These are phyloP conservation scores for Entomortierella beljakovae DNA, from an alignment of 192 early-diverging fungal genomes.

Conservation along the genomic window DNA sequence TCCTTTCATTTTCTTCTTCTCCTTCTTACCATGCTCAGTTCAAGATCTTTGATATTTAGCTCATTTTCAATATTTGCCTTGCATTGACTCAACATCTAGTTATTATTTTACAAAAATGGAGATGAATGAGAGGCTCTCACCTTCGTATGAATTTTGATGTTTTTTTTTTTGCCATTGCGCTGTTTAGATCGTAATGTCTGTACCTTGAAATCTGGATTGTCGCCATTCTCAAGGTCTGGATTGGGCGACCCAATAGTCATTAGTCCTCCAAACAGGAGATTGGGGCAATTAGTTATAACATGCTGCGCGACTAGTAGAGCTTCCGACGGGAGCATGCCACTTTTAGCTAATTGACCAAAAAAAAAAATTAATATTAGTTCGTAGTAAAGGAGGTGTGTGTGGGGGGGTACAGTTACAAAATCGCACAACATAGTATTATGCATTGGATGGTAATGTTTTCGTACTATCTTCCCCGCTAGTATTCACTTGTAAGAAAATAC, in stretches of 20 bases:
- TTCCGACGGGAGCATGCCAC: constrained; percentile 73
- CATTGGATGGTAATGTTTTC: too few relatives aligned
- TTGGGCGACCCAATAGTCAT: constrained; percentile 97
- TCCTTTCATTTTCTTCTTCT: not conserved
- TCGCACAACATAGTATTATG: too few relatives aligned
- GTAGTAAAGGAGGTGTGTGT: not conserved
- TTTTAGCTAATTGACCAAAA: constrained; percentile 63
- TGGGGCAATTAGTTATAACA: constrained; percentile 72
- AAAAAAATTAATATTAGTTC: not conserved
- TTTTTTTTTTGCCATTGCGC: constrained; percentile 74
- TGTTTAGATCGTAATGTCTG: too few relatives aligned
- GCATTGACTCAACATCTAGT: constrained; percentile 57
- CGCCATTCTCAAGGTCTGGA: constrained; percentile 49
- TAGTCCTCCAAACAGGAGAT: constrained; percentile 81
- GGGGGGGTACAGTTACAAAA: too few relatives aligned
- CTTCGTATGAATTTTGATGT: constrained; percentile 70
- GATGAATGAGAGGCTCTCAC: not conserved
- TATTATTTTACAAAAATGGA: not conserved
- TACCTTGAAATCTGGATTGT: constrained; percentile 85
- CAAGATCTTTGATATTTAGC: constrained; percentile 27
- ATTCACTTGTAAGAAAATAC: constrained; percentile 95
- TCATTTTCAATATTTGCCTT: constrained; percentile 42
- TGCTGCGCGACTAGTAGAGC: constrained; percentile 68
- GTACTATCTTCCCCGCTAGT: constrained; percentile 90
- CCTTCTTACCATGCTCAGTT: constrained; percentile 43